Evolutionary conservation across 805 yeast species (phyloP), one percentile per base, ranked within the genome.

Genomic region (Lachancea dasiensis): DNA sequence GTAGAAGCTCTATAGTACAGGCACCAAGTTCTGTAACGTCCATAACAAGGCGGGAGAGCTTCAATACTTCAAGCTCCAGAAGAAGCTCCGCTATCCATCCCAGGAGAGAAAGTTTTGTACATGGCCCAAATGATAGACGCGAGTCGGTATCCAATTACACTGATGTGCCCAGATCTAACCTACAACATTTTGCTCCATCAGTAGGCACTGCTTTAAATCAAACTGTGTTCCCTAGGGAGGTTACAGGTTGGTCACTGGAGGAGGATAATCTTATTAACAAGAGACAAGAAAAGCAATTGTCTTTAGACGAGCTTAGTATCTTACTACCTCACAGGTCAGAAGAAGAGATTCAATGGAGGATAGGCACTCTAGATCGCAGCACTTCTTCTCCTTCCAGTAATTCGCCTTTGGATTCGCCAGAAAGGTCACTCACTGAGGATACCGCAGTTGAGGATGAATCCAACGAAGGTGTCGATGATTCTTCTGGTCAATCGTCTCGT

Each of bases 251-350:
- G 80, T 51, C 73, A 0, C 35, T 38, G 50, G 92, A 83, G 36
- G 95, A 86, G 58, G 95, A 86, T 59, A 82, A 79, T 44, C 55
- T 76, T 24, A 57, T 86, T 26, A 70, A 71, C 32, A 67, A 73
- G 42, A 65, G 82, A 36, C 60, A 75, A 7, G 60, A 75, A 8
- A 64, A 77, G 46, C 81, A 80, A 39, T 61, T 86, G 27, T 72
- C 81, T 23, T 69, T 81, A 50, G 81, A 80, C 13, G 95, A 86
- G 60, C 64, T 86, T 26, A 71, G 81, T 11, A 79, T 86, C 23
- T 60, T 86, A 36, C 64, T 86, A 29, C 90, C 92, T 11, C 72
- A 71, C 40, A 73, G 86, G 46, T 69, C 92, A 0, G 87, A 82
- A 54, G 68, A 68, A n/a, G 92, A 85, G 48, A 86, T 86, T 29